Conservation (phyloP, 2,329 filamentous ascomycete species). For the Didymella lethalis region DNA sequence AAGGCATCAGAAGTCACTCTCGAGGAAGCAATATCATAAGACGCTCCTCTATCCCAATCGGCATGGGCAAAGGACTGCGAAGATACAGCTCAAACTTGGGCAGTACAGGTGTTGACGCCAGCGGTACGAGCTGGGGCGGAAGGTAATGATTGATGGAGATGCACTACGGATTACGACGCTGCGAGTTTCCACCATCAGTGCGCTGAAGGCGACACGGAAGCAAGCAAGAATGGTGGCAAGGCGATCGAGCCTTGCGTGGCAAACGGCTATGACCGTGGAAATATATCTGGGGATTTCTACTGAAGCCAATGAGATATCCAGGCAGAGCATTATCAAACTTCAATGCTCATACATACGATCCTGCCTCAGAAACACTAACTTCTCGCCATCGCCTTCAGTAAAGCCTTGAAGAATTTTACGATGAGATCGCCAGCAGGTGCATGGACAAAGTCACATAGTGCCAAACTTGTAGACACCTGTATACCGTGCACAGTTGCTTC, state of each 20-base stretch:
- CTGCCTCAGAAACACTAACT: too few species aligned
- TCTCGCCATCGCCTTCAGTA: too few species aligned
- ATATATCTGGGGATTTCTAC: too few species aligned
- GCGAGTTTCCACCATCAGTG: not conserved
- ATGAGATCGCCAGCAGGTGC: too few species aligned
- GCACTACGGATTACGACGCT: not conserved
- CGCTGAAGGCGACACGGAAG: not conserved
- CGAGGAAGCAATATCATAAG: conserved; percentile 48
- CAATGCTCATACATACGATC: too few species aligned
- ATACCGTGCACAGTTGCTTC: too few species aligned
- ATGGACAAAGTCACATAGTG: too few species aligned
- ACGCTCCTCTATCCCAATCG: conserved; percentile 55
- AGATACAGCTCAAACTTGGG: conserved; percentile 57
- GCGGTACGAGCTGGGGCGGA: conserved; percentile 47
- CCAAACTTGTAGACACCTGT: too few species aligned
- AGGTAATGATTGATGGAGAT: conserved; percentile 16
- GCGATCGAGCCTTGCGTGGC: not conserved
- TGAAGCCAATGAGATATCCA: too few species aligned
- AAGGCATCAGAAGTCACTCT: conserved; percentile 34
- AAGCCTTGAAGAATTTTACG: too few species aligned
- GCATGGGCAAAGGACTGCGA: conserved; percentile 56
- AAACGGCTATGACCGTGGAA: not conserved
- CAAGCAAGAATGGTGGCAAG: not conserved
- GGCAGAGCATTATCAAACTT: too few species aligned
- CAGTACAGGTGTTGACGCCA: conserved; percentile 46